Conservation (phyloP, 371 early-diverging fungal genomes). For the Massospora cicadina region DNA sequence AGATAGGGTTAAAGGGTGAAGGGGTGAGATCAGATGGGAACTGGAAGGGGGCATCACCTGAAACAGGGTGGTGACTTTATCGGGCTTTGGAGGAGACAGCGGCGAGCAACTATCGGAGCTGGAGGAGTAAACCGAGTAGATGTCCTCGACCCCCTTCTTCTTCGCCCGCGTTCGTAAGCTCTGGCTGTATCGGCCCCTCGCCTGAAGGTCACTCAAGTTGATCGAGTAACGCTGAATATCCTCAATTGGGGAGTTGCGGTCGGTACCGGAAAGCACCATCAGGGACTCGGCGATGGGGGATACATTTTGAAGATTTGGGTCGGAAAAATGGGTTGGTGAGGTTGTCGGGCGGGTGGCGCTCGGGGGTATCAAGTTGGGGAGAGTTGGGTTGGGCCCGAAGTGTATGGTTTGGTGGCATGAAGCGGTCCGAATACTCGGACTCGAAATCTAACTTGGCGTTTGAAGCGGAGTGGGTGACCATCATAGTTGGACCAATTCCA, state of each 20-base stretch:
- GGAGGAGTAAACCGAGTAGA: neutral
- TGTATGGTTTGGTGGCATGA: neutral
- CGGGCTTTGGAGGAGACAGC: neutral
- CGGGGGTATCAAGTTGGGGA: neutral
- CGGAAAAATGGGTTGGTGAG: neutral
- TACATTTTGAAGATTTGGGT: neutral
- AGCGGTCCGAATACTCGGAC: neutral
- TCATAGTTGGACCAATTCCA: too few relatives aligned
- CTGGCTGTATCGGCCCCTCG: constrained; percentile 9
- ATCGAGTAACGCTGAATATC: neutral
- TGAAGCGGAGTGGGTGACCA: neutral
- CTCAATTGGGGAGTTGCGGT: neutral
- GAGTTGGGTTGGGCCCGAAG: neutral
- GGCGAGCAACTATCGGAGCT: neutral
- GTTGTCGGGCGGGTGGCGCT: neutral
- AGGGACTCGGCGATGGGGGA: neutral
- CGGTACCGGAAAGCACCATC: neutral
- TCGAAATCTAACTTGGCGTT: neutral
- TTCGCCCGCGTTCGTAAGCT: neutral
- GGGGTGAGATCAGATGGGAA: neutral
- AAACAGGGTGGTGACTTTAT: neutral
- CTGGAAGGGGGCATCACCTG: neutral
- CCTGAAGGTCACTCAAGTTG: constrained; percentile 6
- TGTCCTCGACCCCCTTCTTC: neutral
- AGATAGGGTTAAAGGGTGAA: neutral